Conservation (phyloP, 2,329 filamentous ascomycete species). For the Xylaria digitata region DNA sequence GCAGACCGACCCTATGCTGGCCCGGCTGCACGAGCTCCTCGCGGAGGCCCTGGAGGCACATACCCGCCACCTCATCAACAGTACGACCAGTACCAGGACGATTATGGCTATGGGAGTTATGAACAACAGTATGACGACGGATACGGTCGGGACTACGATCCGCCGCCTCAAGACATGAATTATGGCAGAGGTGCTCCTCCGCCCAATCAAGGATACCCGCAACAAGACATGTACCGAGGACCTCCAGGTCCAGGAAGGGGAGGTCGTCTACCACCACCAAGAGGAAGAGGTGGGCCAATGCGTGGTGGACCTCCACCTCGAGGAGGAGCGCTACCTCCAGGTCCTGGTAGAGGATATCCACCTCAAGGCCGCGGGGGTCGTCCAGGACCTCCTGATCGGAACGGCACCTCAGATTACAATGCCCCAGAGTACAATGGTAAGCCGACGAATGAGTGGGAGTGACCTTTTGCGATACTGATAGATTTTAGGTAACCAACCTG, state of each 20-base stretch:
- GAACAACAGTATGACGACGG: constrained; percentile 57
- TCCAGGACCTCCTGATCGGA: constrained; percentile 55
- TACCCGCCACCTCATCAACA: constrained; percentile 48
- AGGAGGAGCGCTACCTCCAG: constrained; percentile 23
- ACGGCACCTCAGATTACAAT: constrained; percentile 53
- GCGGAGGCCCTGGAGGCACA: constrained; percentile 42
- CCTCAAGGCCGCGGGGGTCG: constrained; percentile 41
- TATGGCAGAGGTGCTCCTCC: constrained; percentile 59
- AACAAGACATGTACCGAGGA: constrained; percentile 59
- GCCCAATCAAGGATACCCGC: constrained; percentile 53
- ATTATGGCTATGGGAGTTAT: constrained; percentile 58
- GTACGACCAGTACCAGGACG: constrained; percentile 60
- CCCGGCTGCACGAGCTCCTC: constrained; percentile 55
- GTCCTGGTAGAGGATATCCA: constrained; percentile 37
- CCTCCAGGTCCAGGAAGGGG: constrained; percentile 55
- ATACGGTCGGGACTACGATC: constrained; percentile 56
- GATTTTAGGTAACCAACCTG: constrained; percentile 40
- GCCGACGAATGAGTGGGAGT: constrained; percentile 14
- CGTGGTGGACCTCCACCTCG: constrained; percentile 51
- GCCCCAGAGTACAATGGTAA: constrained; percentile 50
- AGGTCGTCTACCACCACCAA: constrained; percentile 55
- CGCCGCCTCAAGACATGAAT: constrained; percentile 57
- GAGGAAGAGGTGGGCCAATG: constrained; percentile 60
- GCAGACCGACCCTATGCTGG: constrained; percentile 61
- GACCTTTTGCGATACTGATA: constrained; percentile 37